Evolutionary conservation across 192 early-diverging fungal genomes (phyloP).

Genomic region (Coemansia sp.): DNA sequence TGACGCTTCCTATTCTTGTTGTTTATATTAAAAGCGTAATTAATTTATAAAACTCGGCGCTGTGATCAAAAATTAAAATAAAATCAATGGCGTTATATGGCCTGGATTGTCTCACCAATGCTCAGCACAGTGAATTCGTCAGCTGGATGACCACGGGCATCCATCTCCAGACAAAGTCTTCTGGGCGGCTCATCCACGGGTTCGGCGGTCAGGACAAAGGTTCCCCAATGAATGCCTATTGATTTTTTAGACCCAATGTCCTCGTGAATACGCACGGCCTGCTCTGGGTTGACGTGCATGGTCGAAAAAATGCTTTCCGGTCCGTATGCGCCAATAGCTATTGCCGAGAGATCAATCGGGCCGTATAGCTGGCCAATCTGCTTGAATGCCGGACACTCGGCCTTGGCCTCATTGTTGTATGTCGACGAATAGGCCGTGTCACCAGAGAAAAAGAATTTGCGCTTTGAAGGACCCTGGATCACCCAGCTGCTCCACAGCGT

Average conservation of each 20-base stretch:
- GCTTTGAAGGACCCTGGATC: slow-evolving; percentile 43
- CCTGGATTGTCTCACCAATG: slow-evolving; percentile 56
- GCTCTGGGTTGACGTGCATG: slow-evolving; percentile 78
- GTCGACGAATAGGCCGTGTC: slow-evolving; percentile 82
- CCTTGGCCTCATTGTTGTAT: slow-evolving; percentile 52
- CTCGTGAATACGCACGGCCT: slow-evolving; percentile 76
- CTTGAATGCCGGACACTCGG: slow-evolving; percentile 79
- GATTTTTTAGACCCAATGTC: slow-evolving; percentile 66
- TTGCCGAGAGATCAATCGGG: slow-evolving; percentile 70
- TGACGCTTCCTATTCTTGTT: too few relatives aligned
- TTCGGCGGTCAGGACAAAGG: slow-evolving; percentile 75
- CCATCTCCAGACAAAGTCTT: slow-evolving; percentile 59
- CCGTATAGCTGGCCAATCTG: slow-evolving; percentile 76
- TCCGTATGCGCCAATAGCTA: slow-evolving; percentile 85
- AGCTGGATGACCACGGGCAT: slow-evolving; percentile 52
- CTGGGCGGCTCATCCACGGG: slow-evolving; percentile 66
- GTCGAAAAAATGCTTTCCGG: slow-evolving; percentile 68
- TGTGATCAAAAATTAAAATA: neutral
- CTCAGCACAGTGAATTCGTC: slow-evolving; percentile 49
- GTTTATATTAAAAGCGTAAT: too few relatives aligned
- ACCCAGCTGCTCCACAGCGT: slow-evolving; percentile 84
- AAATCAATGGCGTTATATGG: neutral
- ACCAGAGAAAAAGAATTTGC: slow-evolving; percentile 51
- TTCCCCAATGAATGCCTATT: slow-evolving; percentile 86
- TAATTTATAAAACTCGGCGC: too few relatives aligned